These are phyloP conservation scores for Saccharomycopsis hybrid DNA, from an alignment of 1,139 yeast genomes.

Conservation along the genomic window DNA sequence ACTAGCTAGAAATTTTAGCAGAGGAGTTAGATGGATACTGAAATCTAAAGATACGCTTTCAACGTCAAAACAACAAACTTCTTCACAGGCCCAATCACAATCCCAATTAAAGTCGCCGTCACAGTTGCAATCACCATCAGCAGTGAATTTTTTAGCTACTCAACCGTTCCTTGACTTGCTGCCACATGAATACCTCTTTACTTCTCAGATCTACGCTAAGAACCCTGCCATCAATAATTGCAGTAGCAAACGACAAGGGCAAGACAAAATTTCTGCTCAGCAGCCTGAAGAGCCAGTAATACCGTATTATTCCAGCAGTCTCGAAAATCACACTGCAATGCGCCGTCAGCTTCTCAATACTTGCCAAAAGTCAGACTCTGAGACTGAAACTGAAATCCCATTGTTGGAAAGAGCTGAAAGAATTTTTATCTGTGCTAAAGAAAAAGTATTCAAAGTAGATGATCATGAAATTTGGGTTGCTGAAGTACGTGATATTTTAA, in stretches of 20 bases:
- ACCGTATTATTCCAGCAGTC: neutral
- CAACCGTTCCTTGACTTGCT: slow-evolving; percentile 11
- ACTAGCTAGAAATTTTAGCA: slow-evolving; percentile 55
- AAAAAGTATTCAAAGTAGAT: slow-evolving; percentile 50
- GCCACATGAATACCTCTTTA: slow-evolving; percentile 6
- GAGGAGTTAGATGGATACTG: too few species aligned
- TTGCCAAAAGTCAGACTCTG: neutral
- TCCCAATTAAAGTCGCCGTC: neutral
- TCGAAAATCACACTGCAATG: slow-evolving; percentile 20
- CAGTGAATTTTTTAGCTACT: slow-evolving; percentile 3
- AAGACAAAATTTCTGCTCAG: neutral
- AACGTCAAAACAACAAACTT: slow-evolving; percentile 25
- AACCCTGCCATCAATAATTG: too few species aligned
- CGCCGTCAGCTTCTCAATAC: slow-evolving; percentile 11
- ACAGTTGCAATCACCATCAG: too few species aligned
- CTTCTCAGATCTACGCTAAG: slow-evolving; percentile 9
- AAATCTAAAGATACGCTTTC: too few species aligned
- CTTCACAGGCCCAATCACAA: neutral
- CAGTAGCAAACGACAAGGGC: too few species aligned
- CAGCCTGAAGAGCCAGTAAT: neutral
- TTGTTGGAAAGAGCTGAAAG: slow-evolving; percentile 53
- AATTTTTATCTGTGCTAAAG: slow-evolving; percentile 57
- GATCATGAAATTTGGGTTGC: slow-evolving; percentile 90
- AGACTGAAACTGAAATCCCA: slow-evolving; percentile 39
- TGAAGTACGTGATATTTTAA: slow-evolving; percentile 46